These are phyloP conservation scores for Sabuloglossum arenarium DNA, from an alignment of 495 filamentous ascomycete species.

Conservation along the genomic window DNA sequence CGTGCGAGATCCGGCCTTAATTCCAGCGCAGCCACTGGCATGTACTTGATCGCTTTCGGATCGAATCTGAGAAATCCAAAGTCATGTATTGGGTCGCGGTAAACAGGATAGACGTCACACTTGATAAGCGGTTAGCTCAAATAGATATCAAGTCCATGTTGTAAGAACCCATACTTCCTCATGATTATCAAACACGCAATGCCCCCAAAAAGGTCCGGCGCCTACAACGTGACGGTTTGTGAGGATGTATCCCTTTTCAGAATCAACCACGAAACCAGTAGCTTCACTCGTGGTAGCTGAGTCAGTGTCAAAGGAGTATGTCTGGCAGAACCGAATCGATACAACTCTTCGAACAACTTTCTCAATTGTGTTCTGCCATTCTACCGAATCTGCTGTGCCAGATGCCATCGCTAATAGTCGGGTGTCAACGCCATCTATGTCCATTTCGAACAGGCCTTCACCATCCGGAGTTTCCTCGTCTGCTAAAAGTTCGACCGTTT, in stretches of 20 bases:
- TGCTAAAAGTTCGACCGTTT: constrained; percentile 21
- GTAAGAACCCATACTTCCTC: constrained; percentile 40
- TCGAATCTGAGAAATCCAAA: constrained; percentile 95
- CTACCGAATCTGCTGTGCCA: constrained; percentile 59
- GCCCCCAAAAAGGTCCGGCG: constrained; percentile 91
- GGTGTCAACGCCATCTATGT: constrained; percentile 20
- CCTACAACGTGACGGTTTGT: constrained; percentile 92
- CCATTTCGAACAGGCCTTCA: constrained; percentile 13
- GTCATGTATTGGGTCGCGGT: constrained; percentile 95
- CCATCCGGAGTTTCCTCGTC: constrained; percentile 27
- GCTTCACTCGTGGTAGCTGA: constrained; percentile 83
- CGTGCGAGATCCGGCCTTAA: constrained; percentile 60
- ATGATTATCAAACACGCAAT: constrained; percentile 95
- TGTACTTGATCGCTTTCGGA: constrained; percentile 87
- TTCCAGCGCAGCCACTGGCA: constrained; percentile 60
- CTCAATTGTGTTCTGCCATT: constrained; percentile 96
- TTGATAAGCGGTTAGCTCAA: constrained; percentile 19
- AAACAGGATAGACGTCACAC: constrained; percentile 93
- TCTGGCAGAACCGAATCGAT: constrained; percentile 96
- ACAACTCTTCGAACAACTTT: constrained; percentile 82
- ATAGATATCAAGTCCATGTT: background rate
- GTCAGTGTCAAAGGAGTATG: constrained; percentile 94
- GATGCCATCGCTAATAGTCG: constrained; percentile 20
- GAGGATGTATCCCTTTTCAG: constrained; percentile 77
- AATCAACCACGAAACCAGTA: constrained; percentile 95